Conservation (phyloP, 129 eudicot species). For the Smallanthus sonchifolius region DNA sequence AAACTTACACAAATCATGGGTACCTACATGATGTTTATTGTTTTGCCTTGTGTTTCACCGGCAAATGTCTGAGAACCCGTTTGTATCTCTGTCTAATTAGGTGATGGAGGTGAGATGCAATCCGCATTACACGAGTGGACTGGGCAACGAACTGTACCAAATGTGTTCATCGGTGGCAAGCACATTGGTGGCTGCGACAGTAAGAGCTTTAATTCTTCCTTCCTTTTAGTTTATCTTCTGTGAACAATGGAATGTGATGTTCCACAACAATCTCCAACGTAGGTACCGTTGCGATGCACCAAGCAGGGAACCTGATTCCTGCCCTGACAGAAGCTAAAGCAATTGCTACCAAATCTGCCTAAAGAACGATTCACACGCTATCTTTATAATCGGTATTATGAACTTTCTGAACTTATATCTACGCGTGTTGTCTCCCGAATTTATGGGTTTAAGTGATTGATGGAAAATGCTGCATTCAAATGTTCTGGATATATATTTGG, state of each 20-base stretch:
- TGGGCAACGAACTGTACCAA: constrained; percentile 82
- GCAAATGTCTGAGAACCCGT: not conserved
- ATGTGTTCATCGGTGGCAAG: constrained; percentile 85
- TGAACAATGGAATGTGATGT: not conserved
- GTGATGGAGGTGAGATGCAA: constrained; percentile 84
- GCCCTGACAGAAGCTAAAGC: constrained; percentile 71
- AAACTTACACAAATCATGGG: constrained; percentile 1
- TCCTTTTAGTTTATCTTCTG: not conserved
- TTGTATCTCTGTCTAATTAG: constrained; percentile 29
- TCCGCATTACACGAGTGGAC: constrained; percentile 70
- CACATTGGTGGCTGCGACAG: constrained; percentile 97
- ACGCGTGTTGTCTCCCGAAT: constrained; percentile 4
- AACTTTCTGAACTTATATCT: not conserved
- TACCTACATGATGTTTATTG: not conserved
- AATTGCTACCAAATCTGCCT: constrained; percentile 32
- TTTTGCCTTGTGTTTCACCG: not conserved
- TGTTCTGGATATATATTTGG: constrained; percentile 12
- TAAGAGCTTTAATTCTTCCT: constrained; percentile 16
- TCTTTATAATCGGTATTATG: constrained; percentile 1
- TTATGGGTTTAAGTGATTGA: not conserved
- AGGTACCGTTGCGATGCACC: constrained; percentile 49
- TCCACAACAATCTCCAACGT: not conserved
- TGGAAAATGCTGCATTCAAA: not conserved
- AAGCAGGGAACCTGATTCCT: constrained; percentile 63
- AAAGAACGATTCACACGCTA: constrained; percentile 12